phyloP scores from a whole-genome alignment of 805 yeast species.

The Saccharomycopsis guyanensis region DNA sequence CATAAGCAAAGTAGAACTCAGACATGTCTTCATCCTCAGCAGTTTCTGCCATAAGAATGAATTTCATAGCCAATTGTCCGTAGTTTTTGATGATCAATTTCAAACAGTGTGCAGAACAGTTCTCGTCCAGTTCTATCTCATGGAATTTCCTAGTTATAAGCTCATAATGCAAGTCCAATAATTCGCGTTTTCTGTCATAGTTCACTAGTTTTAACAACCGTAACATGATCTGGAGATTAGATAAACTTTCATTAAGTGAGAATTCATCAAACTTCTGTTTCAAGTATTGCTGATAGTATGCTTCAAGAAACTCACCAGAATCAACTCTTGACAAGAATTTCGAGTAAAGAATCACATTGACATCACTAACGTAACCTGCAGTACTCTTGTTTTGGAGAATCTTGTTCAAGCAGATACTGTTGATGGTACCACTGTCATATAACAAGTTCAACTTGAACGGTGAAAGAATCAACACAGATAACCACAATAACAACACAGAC shows the following conservation, averaged over 20 bases:
- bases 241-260: constrained; percentile 1
- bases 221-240: constrained; percentile 11
- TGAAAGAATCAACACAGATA: constrained; percentile 56
- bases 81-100: constrained; percentile 23
- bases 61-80: constrained; percentile 23
- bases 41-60: constrained; percentile 14
- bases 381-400: constrained; percentile 30
- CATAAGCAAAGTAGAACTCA: constrained; percentile 28
- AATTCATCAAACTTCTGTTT: background rate
- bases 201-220: constrained; percentile 9
- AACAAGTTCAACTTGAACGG: constrained; percentile 58
- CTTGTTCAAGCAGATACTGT: constrained; percentile 31
- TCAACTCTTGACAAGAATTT: constrained; percentile 48
- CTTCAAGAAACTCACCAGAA: constrained; percentile 24
- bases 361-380: constrained; percentile 52
- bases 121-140: background rate
- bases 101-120: constrained; percentile 9
- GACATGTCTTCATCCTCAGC: constrained; percentile 21
- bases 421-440: constrained; percentile 25
- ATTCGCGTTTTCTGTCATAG: constrained; percentile 18
- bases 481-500: constrained; percentile 59
- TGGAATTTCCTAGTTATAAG: background rate
- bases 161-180: constrained; percentile 21
- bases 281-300: constrained; percentile 26
- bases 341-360: constrained; percentile 41